Evolutionary conservation across 192 early-diverging fungal genomes (phyloP).

Genomic region (Podila epicladia): DNA sequence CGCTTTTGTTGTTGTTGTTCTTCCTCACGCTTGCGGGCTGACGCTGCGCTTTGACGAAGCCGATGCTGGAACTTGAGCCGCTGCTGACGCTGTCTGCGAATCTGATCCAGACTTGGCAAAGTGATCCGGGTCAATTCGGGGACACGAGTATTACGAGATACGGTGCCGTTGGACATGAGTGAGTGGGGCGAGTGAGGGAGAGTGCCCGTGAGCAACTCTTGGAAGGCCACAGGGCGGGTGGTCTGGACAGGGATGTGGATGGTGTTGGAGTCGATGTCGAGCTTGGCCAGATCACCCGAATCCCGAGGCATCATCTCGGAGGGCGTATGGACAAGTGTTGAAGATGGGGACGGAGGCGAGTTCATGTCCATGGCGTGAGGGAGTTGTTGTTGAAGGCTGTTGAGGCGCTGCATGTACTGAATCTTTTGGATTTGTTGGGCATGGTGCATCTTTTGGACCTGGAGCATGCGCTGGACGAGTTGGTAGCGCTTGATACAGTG

Average conservation of each 20-base stretch:
- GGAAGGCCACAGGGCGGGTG: slow-evolving; percentile 15
- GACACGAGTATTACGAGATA: neutral
- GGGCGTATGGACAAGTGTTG: neutral
- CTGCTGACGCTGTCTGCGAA: slow-evolving; percentile 26
- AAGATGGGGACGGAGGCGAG: neutral
- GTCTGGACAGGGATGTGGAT: slow-evolving; percentile 23
- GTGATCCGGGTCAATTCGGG: slow-evolving; percentile 23
- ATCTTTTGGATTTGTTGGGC: slow-evolving; percentile 43
- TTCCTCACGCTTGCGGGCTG: neutral
- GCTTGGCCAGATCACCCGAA: slow-evolving; percentile 12
- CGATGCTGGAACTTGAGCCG: slow-evolving; percentile 32
- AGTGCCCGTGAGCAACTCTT: slow-evolving; percentile 8
- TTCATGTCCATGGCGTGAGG: neutral
- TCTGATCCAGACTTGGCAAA: slow-evolving; percentile 30
- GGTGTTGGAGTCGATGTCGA: slow-evolving; percentile 27
- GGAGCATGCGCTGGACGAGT: slow-evolving; percentile 26
- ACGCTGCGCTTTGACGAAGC: slow-evolving; percentile 16
- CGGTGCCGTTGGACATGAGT: neutral
- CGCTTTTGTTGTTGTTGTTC: neutral
- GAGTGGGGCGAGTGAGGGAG: neutral
- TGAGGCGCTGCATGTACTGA: slow-evolving; percentile 35
- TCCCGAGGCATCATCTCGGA: neutral
- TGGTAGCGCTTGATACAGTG: slow-evolving; percentile 28
- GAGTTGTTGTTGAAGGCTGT: slow-evolving; percentile 3
- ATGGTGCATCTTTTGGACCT: slow-evolving; percentile 27